phyloP scores from a whole-genome alignment of 345 rosid genomes.

The Nephelium lappaceum region DNA sequence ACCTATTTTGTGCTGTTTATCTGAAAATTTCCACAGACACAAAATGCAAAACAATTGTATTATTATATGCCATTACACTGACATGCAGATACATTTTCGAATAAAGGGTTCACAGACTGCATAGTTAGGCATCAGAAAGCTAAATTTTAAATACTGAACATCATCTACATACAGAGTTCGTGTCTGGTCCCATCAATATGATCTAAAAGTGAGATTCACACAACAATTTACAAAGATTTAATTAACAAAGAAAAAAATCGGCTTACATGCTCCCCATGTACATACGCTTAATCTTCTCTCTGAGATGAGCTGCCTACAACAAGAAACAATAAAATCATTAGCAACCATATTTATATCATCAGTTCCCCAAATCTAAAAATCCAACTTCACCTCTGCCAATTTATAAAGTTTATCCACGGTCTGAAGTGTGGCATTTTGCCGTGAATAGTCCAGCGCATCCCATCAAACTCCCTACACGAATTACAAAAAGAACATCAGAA shows the following conservation, averaged over 20 bases:
- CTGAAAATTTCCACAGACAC: constrained; percentile 40
- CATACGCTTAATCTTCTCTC: constrained; percentile 77
- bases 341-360: not conserved
- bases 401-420: constrained; percentile 68
- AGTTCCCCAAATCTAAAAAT: not conserved
- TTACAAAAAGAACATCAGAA: constrained; percentile 4
- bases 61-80: not conserved
- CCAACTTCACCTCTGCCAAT: constrained; percentile 70
- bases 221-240: not conserved
- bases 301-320: constrained; percentile 71
- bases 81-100: not conserved
- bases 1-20: constrained; percentile 87
- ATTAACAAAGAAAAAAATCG: not conserved
- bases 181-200: not conserved
- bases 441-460: constrained; percentile 72
- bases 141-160: not conserved
- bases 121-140: not conserved
- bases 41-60: constrained; percentile 13
- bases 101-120: not conserved
- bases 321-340: not conserved
- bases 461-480: constrained; percentile 69
- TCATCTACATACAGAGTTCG: not conserved
- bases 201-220: not conserved
- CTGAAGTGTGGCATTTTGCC: constrained; percentile 69
- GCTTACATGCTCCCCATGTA: constrained; percentile 85